A percentile compares a stretch with the other conserved stretches of the same genome.
phyloP scores from a whole-genome alignment of 306 rosid genomes.

The Quercus gilva region DNA sequence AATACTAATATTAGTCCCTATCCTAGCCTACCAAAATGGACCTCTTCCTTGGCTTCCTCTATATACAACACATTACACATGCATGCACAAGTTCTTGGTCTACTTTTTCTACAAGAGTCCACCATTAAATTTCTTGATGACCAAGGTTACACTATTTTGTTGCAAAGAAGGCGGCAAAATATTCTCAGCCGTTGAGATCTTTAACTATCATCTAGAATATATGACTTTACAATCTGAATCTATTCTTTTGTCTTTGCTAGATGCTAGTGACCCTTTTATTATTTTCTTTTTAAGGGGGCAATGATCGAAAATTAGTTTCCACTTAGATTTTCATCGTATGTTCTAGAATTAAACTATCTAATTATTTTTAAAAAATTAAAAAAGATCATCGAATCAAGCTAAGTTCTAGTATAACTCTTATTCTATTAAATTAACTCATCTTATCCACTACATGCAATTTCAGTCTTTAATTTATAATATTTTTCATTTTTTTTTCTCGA shows the following conservation, averaged over 20 bases:
- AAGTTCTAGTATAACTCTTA: background rate
- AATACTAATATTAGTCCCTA: background rate
- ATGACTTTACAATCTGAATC: background rate
- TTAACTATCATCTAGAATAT: background rate
- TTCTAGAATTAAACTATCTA: too few species aligned
- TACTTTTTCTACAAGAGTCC: background rate
- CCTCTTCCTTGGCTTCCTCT: background rate
- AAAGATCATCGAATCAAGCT: too few species aligned
- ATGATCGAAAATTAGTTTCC: too few species aligned
- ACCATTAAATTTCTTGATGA: constrained; percentile 6
- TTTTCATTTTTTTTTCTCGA: background rate
- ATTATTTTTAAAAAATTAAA: too few species aligned
- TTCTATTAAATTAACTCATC: background rate
- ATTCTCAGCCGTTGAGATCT: background rate
- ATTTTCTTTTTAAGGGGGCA: background rate
- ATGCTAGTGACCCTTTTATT: background rate
- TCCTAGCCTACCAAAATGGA: constrained; percentile 7
- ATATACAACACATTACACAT: background rate
- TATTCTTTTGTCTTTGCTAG: background rate
- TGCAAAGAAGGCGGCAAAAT: background rate
- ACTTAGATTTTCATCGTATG: too few species aligned
- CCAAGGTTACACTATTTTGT: background rate
- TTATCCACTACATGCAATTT: background rate
- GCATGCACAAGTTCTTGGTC: background rate
- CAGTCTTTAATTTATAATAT: background rate